phyloP scores from a whole-genome alignment of 345 rosid genomes.

The Cardiospermum halicacabum region DNA sequence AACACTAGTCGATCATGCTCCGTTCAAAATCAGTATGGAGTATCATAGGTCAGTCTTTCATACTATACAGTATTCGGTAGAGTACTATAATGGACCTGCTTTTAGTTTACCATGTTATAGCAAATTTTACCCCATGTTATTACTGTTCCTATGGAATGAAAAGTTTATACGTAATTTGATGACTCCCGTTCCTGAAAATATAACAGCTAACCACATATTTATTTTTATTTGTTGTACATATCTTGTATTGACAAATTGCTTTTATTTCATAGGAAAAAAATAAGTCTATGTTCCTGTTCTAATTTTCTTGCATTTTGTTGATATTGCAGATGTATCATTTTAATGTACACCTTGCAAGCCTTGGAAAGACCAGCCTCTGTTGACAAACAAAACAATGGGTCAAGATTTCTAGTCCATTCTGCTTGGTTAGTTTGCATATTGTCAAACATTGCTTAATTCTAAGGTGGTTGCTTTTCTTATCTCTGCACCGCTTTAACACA shows the following conservation, averaged over 20 bases:
- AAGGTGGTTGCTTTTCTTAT: conserved; percentile 17
- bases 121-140: background rate
- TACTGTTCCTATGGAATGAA: background rate
- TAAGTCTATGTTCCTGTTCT: background rate
- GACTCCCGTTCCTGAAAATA: background rate
- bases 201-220: background rate
- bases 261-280: background rate
- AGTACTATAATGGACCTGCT: too few species aligned
- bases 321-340: conserved; percentile 17
- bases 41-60: background rate
- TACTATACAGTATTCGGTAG: too few species aligned
- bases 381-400: conserved; percentile 21
- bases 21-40: background rate
- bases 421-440: conserved; percentile 12
- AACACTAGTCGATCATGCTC: background rate
- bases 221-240: background rate
- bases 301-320: background rate
- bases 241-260: background rate
- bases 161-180: background rate
- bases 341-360: conserved; percentile 15
- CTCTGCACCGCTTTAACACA: conserved; percentile 32
- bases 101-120: background rate
- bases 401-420: conserved; percentile 22
- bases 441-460: conserved; percentile 38
- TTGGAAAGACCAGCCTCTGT: conserved; percentile 27